phyloP scores from a whole-genome alignment of 2,329 filamentous ascomycete species.

The Drechslera avenae region DNA sequence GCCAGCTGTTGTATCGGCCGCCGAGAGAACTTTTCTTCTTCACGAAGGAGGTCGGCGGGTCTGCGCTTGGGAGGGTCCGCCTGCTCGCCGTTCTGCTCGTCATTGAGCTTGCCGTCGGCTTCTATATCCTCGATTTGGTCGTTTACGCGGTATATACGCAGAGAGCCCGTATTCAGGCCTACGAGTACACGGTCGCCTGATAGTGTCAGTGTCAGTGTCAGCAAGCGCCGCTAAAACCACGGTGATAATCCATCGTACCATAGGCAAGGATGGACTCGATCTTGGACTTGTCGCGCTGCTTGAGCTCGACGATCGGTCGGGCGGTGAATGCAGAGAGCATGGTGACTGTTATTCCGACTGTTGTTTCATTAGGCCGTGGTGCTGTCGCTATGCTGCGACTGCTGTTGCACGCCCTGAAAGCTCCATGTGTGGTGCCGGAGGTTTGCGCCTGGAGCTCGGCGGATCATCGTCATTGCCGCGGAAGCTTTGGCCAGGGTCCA shows the following conservation, averaged over 20 bases:
- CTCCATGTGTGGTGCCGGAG: conserved; percentile 24
- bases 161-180: conserved; percentile 83
- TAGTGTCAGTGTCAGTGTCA: conserved; percentile 47
- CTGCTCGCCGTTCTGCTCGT: conserved; percentile 50
- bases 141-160: conserved; percentile 91
- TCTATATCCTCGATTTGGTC: conserved; percentile 58
- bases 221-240: conserved; percentile 8
- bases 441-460: conserved; percentile 15
- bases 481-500: conserved; percentile 19
- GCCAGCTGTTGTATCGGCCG: conserved; percentile 91
- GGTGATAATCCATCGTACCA: conserved; percentile 56
- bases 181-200: conserved; percentile 87
- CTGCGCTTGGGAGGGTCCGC: conserved; percentile 47
- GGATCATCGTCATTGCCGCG: conserved; percentile 35
- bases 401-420: conserved; percentile 20
- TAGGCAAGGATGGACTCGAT: conserved; percentile 95
- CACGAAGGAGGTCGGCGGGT: conserved; percentile 81
- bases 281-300: conserved; percentile 91
- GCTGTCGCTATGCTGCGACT: conserved; percentile 28
- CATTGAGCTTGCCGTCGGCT: conserved; percentile 37
- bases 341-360: conserved; percentile 14
- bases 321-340: conserved; percentile 99
- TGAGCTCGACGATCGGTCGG: conserved; percentile 95
- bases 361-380: conserved; percentile 19
- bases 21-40: conserved; percentile 91